Evolutionary conservation across 2,329 filamentous ascomycete species (phyloP).

Genomic region (Colletotrichum gigasporum): DNA sequence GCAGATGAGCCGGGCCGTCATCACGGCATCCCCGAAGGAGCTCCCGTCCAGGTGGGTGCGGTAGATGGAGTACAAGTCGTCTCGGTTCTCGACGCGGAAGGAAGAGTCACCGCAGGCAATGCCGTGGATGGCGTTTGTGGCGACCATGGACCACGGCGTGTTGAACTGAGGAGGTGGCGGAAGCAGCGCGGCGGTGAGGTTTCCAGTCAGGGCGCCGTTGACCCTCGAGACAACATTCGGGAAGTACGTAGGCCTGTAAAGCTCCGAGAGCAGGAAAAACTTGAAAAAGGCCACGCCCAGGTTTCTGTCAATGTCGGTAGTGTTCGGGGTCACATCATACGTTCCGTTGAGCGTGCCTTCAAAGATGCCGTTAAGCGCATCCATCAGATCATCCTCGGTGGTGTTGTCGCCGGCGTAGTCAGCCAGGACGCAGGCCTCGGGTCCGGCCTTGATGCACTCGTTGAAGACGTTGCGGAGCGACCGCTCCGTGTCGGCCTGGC

Average conservation of each 20-base stretch:
- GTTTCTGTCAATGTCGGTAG: neutral
- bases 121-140: neutral
- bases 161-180: neutral
- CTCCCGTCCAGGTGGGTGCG: neutral
- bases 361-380: neutral
- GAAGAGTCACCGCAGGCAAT: neutral
- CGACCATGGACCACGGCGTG: no score
- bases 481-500: neutral
- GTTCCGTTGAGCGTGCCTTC: neutral
- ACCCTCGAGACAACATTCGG: neutral
- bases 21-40: neutral
- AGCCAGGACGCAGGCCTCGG: neutral
- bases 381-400: neutral
- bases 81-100: neutral
- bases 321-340: no score
- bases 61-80: neutral
- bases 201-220: neutral
- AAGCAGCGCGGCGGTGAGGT: neutral
- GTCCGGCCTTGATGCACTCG: conserved; percentile 5
- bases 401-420: neutral
- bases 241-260: neutral
- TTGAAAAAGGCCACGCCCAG: neutral
- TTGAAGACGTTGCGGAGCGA: neutral
- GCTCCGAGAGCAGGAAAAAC: neutral
- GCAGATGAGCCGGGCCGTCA: neutral